Evolutionary conservation across 164 flowering plant species (phyloP).

Genomic region (Chimonanthus salicifolius): DNA sequence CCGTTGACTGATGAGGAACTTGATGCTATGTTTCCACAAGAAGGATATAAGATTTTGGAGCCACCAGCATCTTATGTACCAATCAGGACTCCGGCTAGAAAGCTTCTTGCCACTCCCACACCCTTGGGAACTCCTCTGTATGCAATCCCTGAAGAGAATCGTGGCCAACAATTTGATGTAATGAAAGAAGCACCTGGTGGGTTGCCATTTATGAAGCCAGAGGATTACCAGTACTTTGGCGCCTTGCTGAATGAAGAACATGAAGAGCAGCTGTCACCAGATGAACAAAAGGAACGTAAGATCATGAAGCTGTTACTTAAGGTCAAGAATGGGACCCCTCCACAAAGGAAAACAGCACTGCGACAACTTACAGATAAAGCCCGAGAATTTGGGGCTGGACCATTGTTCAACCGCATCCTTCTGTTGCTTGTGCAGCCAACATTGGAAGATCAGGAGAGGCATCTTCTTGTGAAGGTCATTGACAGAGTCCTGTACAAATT

Average conservation of each 20-base stretch:
- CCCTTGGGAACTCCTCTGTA: conserved; percentile 88
- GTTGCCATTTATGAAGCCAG: conserved; percentile 91
- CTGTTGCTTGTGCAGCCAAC: conserved; percentile 98
- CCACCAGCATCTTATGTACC: conserved; percentile 95
- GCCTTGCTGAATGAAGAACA: conserved; percentile 81
- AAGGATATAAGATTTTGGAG: conserved; percentile 88
- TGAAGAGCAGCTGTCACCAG: conserved; percentile 88
- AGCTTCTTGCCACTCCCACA: conserved; percentile 93
- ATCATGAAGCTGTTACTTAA: conserved; percentile 95
- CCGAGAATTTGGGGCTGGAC: conserved; percentile 94
- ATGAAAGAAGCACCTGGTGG: conserved; percentile 88
- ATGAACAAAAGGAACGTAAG: conserved; percentile 96
- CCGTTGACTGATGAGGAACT: conserved; percentile 98
- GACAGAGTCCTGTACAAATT: conserved; percentile 92
- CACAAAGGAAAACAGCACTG: conserved; percentile 95
- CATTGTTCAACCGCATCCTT: conserved; percentile 80
- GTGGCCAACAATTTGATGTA: conserved; percentile 96
- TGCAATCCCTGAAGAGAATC: conserved; percentile 84
- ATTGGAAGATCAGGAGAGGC: conserved; percentile 96
- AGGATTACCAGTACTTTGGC: conserved; percentile 89
- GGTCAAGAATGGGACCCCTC: conserved; percentile 98
- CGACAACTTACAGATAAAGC: conserved; percentile 98
- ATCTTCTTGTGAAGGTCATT: conserved; percentile 94
- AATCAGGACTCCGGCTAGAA: conserved; percentile 95
- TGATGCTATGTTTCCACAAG: conserved; percentile 89